These are phyloP conservation scores for Dactylellina sp. DNA, from an alignment of 2,329 filamentous ascomycete species.

Conservation along the genomic window DNA sequence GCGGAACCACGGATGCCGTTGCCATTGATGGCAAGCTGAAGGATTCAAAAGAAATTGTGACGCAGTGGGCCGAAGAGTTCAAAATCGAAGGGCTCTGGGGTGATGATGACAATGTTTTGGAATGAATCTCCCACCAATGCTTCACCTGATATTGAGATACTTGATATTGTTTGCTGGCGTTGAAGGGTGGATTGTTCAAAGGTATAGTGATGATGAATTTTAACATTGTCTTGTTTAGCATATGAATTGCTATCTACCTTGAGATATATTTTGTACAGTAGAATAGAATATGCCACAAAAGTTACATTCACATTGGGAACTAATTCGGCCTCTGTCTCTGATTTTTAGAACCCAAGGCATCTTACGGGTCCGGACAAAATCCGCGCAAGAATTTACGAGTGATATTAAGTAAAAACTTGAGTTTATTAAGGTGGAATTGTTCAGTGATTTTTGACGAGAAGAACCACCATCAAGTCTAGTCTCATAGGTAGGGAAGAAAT, in stretches of 20 bases:
- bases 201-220: slow-evolving; percentile 28
- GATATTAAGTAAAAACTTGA: no score
- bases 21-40: slow-evolving; percentile 67
- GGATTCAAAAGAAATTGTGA: slow-evolving; percentile 87
- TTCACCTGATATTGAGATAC: slow-evolving; percentile 20
- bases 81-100: slow-evolving; percentile 91
- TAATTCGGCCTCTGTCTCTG: slow-evolving; percentile 13
- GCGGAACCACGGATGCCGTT: slow-evolving; percentile 62
- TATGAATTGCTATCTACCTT: slow-evolving; percentile 1
- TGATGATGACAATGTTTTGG: slow-evolving; percentile 30
- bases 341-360: background rate
- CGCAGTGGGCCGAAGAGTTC: slow-evolving; percentile 93
- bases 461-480: no score
- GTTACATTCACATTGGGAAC: background rate
- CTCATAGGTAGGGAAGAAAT: no score
- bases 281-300: slow-evolving; percentile 38
- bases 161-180: slow-evolving; percentile 43
- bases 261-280: slow-evolving; percentile 47
- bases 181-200: slow-evolving; percentile 31
- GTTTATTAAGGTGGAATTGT: no score
- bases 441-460: no score
- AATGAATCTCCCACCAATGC: slow-evolving; percentile 15
- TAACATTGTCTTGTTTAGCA: slow-evolving; percentile 5
- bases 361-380: no score
- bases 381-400: no score